phyloP scores from a whole-genome alignment of 371 early-diverging fungal species.

The Apophysomyces sp. region DNA sequence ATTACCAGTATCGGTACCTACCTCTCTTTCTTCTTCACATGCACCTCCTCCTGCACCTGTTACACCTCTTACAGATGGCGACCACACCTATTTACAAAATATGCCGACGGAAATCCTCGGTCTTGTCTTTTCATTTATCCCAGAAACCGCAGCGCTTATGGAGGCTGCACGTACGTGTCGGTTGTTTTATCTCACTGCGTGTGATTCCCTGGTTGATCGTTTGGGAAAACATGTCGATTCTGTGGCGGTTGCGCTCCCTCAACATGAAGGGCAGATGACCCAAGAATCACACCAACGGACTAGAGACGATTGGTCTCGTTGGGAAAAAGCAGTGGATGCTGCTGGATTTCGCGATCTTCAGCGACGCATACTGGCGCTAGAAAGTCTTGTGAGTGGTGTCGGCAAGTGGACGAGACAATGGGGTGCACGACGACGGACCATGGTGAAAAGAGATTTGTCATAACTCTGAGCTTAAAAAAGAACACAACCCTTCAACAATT shows the following conservation, averaged over 20 bases:
- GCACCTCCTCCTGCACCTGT: background rate
- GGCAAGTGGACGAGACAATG: constrained; percentile 28
- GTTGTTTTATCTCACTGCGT: constrained; percentile 26
- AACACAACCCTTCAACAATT: too few relatives aligned
- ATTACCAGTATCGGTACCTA: background rate
- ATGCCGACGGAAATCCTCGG: constrained; percentile 35
- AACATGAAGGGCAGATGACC: constrained; percentile 5
- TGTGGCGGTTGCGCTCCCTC: constrained; percentile 21
- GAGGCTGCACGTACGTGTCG: constrained; percentile 21
- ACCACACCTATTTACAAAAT: constrained; percentile 1
- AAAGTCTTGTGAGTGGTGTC: constrained; percentile 6
- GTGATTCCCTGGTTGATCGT: constrained; percentile 21
- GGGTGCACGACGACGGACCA: constrained; percentile 11
- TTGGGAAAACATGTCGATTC: constrained; percentile 9
- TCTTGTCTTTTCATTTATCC: constrained; percentile 19
- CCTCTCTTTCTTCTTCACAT: background rate
- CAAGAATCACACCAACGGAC: constrained; percentile 11
- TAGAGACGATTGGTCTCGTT: constrained; percentile 22
- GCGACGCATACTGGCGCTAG: constrained; percentile 6
- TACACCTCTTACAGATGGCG: background rate
- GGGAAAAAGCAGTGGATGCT: constrained; percentile 11
- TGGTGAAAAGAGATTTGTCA: background rate
- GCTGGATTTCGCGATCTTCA: constrained; percentile 22
- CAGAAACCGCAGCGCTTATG: constrained; percentile 17
- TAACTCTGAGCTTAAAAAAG: too few relatives aligned